Evolutionary conservation across 176 grass and related monocot species (phyloP).

Genomic region (maize (Zea mays)): DNA sequence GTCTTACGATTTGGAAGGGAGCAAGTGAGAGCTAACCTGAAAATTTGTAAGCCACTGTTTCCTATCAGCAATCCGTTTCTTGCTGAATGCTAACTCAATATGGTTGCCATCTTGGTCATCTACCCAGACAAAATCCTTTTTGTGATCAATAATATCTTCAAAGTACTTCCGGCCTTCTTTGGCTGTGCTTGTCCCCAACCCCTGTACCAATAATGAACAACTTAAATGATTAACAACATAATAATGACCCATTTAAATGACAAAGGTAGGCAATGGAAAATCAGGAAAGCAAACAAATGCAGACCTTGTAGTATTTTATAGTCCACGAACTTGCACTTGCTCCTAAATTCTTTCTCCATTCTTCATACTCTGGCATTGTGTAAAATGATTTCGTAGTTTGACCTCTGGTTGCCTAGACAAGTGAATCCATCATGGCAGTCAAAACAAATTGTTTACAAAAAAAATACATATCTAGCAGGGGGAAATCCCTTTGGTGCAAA

Average conservation of each 20-base stretch:
- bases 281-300: background rate
- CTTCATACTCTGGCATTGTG: constrained; percentile 89
- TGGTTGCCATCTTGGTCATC: constrained; percentile 56
- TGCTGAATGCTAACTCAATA: constrained; percentile 92
- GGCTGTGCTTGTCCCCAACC: constrained; percentile 81
- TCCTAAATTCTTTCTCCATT: constrained; percentile 67
- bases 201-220: constrained; percentile 39
- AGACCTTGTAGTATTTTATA: constrained; percentile 93
- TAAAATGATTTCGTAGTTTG: constrained; percentile 56
- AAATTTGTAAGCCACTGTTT: constrained; percentile 81
- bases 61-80: constrained; percentile 72
- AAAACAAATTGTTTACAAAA: background rate
- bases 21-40: constrained; percentile 43
- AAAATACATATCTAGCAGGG: background rate
- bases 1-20: too few relatives aligned
- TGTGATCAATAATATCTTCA: constrained; percentile 39
- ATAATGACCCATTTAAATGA: background rate
- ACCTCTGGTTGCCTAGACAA: constrained; percentile 60
- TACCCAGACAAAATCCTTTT: constrained; percentile 74
- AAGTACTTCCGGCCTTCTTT: constrained; percentile 74
- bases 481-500: background rate
- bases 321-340: constrained; percentile 61
- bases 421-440: background rate
- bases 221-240: background rate
- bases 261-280: background rate